Conservation (phyloP, 2,329 filamentous ascomycete species). For the Aspergillus fumigatus region DNA sequence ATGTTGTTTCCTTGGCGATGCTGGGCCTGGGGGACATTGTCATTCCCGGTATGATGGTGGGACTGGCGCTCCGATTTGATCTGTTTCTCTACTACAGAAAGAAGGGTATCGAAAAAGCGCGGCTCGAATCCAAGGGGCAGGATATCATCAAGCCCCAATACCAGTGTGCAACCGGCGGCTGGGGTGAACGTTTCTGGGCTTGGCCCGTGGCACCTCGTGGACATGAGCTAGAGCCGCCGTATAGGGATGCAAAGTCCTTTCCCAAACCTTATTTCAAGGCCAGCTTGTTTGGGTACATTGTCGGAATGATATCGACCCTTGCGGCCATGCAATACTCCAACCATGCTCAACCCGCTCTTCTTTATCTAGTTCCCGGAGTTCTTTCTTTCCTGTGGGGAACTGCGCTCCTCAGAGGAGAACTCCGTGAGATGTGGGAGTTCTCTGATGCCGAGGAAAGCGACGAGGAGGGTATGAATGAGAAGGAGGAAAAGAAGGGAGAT, state of each 20-base stretch:
- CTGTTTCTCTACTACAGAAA: conserved; percentile 75
- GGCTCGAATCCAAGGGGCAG: conserved; percentile 16
- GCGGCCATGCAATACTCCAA: conserved; percentile 71
- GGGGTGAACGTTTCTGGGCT: conserved; percentile 83
- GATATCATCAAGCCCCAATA: conserved; percentile 33
- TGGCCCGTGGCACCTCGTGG: conserved; percentile 24
- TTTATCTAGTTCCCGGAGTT: conserved; percentile 89
- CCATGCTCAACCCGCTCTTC: conserved; percentile 80
- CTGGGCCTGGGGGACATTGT: conserved; percentile 93
- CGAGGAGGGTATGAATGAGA: conserved; percentile 9
- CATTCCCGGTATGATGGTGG: conserved; percentile 85
- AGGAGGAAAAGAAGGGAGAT: conserved; percentile 26
- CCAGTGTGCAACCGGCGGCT: conserved; percentile 61
- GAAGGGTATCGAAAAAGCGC: conserved; percentile 49
- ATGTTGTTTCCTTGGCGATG: conserved; percentile 57
- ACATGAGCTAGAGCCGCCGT: conserved; percentile 30
- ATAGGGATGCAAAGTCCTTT: conserved; percentile 51
- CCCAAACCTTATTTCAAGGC: conserved; percentile 82
- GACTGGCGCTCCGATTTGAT: conserved; percentile 84
- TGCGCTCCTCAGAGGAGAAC: conserved; percentile 65
- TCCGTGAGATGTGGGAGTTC: conserved; percentile 73
- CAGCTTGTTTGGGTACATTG: conserved; percentile 68
- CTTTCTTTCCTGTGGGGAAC: conserved; percentile 71
- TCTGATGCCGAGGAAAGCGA: conserved; percentile 59
- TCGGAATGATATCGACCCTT: conserved; percentile 74